Conservation (phyloP, 106 monocot species). For the Dendrobium nobile region DNA sequence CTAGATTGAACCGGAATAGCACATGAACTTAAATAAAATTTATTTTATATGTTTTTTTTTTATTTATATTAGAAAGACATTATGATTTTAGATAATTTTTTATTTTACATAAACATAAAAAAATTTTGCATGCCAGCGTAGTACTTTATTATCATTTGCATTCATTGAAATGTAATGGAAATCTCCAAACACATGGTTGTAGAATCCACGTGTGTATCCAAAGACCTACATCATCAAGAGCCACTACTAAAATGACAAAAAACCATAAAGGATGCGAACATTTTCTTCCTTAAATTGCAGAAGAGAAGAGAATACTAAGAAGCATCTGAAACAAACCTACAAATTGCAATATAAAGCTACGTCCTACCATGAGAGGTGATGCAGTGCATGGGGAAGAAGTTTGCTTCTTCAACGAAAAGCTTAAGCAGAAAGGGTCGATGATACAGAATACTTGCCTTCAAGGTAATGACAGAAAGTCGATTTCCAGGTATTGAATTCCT, state of each 20-base stretch:
- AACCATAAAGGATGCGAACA: background rate
- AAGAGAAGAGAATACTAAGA: background rate
- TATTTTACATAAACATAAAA: too few species aligned
- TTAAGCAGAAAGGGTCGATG: background rate
- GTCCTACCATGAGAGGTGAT: background rate
- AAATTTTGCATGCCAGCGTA: background rate
- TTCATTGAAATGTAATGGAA: background rate
- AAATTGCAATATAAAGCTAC: background rate
- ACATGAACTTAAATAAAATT: too few species aligned
- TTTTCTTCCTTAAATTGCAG: background rate
- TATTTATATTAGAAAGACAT: too few species aligned
- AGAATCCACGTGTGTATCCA: background rate
- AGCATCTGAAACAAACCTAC: background rate
- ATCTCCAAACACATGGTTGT: background rate
- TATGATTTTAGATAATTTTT: too few species aligned
- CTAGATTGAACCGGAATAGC: too few species aligned
- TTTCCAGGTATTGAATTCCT: slow-evolving; percentile 30
- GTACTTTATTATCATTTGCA: background rate
- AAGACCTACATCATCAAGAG: background rate
- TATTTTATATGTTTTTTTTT: too few species aligned
- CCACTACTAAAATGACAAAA: background rate
- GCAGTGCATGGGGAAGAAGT: background rate
- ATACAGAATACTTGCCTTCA: slow-evolving; percentile 29
- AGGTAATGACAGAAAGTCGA: slow-evolving; percentile 39
- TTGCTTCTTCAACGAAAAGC: background rate